These are phyloP conservation scores for Candida pseudoviswanathii DNA, from an alignment of 1,139 yeast species.

Conservation along the genomic window DNA sequence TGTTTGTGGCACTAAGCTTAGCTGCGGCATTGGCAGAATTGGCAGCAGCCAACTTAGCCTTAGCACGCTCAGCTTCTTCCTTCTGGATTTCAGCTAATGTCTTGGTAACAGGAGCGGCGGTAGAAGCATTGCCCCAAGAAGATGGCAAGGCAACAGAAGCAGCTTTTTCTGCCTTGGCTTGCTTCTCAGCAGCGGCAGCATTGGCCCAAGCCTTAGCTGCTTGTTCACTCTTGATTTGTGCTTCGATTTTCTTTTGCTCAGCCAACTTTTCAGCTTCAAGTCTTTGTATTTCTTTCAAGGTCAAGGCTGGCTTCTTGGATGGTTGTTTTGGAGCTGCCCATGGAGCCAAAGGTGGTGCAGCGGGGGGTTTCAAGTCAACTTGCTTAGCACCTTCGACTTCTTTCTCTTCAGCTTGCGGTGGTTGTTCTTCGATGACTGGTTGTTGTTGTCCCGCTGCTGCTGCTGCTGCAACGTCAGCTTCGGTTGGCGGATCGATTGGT, in stretches of 20 bases:
- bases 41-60: slow-evolving; percentile 24
- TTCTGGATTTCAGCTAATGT: slow-evolving; percentile 50
- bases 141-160: slow-evolving; percentile 43
- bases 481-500: not conserved
- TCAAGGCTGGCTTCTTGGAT: slow-evolving; percentile 47
- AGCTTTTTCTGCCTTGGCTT: slow-evolving; percentile 21
- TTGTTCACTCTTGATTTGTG: slow-evolving; percentile 33
- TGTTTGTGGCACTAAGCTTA: slow-evolving; percentile 10
- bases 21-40: not conserved
- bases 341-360: slow-evolving; percentile 22
- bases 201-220: slow-evolving; percentile 25
- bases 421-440: not conserved
- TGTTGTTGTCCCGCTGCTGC: not conserved
- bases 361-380: slow-evolving; percentile 24
- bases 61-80: slow-evolving; percentile 46
- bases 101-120: slow-evolving; percentile 24
- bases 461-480: not conserved
- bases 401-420: slow-evolving; percentile 4
- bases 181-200: slow-evolving; percentile 28
- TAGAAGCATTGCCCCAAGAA: slow-evolving; percentile 50
- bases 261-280: slow-evolving; percentile 59
- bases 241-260: slow-evolving; percentile 39
- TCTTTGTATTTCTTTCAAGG: slow-evolving; percentile 71
- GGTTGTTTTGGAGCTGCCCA: slow-evolving; percentile 19
- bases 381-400: slow-evolving; percentile 8